Percentiles rank a stretch among this genome's conserved stretches.
phyloP scores from a whole-genome alignment of 768 basidiomycete species.

The Coprinellus micaceus region DNA sequence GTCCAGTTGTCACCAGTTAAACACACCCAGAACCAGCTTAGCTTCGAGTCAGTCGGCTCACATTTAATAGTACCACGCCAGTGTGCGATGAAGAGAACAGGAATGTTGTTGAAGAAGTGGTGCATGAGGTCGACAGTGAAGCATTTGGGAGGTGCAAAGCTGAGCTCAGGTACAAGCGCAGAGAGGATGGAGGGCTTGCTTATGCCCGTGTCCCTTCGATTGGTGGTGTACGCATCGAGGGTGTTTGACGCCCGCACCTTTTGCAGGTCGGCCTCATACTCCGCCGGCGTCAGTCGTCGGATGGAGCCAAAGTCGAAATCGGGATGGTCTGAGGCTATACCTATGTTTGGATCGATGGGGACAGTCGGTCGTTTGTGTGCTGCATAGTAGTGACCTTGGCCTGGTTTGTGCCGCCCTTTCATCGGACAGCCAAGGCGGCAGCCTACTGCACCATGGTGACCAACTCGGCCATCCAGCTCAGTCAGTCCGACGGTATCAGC shows the following conservation, averaged over 20 bases:
- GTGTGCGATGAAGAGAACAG: conserved; percentile 4
- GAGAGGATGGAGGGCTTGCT: conserved; percentile 32
- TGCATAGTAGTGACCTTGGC: conserved; percentile 28
- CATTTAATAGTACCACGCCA: conserved; percentile 8
- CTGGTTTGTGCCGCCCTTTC: neutral
- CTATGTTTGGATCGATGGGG: too few species aligned
- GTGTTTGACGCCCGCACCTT: neutral
- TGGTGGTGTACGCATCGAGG: conserved; percentile 15
- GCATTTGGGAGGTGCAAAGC: conserved; percentile 21
- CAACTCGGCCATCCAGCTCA: conserved; percentile 13
- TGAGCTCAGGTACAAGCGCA: conserved; percentile 21
- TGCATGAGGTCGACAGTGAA: conserved; percentile 14
- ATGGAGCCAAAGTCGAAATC: conserved; percentile 12
- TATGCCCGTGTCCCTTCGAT: conserved; percentile 26
- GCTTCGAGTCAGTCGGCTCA: neutral
- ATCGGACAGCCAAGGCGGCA: conserved; percentile 11
- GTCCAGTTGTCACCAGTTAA: conserved; percentile 8
- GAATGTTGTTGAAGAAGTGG: conserved; percentile 3
- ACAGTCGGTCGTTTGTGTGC: conserved; percentile 16
- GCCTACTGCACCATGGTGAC: conserved; percentile 13
- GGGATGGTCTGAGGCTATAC: conserved; percentile 1
- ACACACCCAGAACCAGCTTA: conserved; percentile 10
- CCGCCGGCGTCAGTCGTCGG: too few species aligned
- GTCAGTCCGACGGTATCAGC: conserved; percentile 24
- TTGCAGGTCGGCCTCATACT: neutral